Evolutionary conservation across 345 rosid species (phyloP), one percentile per base, ranked within the genome.

Genomic region (Gossypium bickii): DNA sequence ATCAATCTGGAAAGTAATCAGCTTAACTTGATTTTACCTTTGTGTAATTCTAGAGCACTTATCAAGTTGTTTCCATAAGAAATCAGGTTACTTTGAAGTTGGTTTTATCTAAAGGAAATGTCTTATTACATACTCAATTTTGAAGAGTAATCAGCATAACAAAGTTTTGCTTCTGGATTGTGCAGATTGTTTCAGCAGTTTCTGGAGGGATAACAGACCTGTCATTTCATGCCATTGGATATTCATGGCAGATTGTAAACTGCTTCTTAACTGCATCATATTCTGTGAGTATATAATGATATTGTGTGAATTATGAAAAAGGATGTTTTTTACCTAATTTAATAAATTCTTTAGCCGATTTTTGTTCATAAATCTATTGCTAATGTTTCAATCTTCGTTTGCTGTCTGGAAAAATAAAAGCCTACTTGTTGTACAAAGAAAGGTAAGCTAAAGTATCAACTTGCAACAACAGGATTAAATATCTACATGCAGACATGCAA

Each of bases 161-260:
- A 56, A 59, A 22, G 60, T 38, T 70, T 74, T 74, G 17, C 18
- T 43, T 59, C 74, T 71, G 6, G 47, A 75, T 53, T 63, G 22
- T 78, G 75, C 92, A 94, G 98, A 90, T 94, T 4, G 80, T 95
- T 76, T 95, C 99, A 59, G 99, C 99, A 55, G 84, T 95, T 71
- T 95, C 96, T 63, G 99, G 99, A 69, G 99, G 99, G 77, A 82
- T 95, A 55, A 95, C 98, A 1, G 99, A 95, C 88, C 89, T 93
- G 66, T 88, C 94, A 67, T 95, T 95, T 78, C 82, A 93, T 78
- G 92, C 97, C 44, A 73, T 93, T 80, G 99, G 99, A 78, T 95
- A 95, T 81, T 79, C 91, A 71, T 95, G 99, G 98, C 99, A 95
- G 84, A 72, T 95, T 55, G 29, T 89, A 68, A 95, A 95, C 78